Conservation (phyloP, 441 rosid genomes). For the Jatropha podagrica region DNA sequence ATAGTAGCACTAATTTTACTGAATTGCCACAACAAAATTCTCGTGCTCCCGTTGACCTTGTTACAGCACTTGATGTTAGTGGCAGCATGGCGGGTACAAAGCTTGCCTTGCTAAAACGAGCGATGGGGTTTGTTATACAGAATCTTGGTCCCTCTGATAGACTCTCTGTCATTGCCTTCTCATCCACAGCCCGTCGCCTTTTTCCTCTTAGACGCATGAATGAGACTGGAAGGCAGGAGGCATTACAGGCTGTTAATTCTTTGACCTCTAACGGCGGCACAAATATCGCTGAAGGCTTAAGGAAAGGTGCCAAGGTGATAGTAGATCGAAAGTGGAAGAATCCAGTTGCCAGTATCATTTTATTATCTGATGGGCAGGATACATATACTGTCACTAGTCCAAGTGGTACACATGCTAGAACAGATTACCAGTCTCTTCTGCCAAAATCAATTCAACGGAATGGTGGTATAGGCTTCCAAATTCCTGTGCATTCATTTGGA, state of each 20-base stretch:
- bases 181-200: slow-evolving; percentile 88
- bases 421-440: slow-evolving; percentile 58
- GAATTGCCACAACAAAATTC: slow-evolving; percentile 33
- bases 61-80: slow-evolving; percentile 88
- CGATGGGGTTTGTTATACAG: slow-evolving; percentile 97
- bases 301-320: slow-evolving; percentile 84
- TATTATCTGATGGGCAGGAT: slow-evolving; percentile 93
- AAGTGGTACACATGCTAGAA: slow-evolving; percentile 36
- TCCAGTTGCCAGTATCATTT: slow-evolving; percentile 75
- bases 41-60: slow-evolving; percentile 81
- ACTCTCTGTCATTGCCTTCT: slow-evolving; percentile 94
- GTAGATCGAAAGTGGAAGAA: slow-evolving; percentile 72
- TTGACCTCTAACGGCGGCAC: slow-evolving; percentile 87
- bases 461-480: slow-evolving; percentile 54
- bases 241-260: slow-evolving; percentile 82
- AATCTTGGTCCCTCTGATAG: slow-evolving; percentile 81
- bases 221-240: slow-evolving; percentile 65
- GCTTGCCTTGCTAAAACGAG: slow-evolving; percentile 85
- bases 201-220: slow-evolving; percentile 81
- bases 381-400: slow-evolving; percentile 53
- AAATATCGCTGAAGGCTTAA: slow-evolving; percentile 88
- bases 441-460: slow-evolving; percentile 53
- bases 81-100: slow-evolving; percentile 99
- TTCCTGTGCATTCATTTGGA: slow-evolving; percentile 92
- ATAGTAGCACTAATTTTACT: slow-evolving; percentile 20